phyloP scores from a whole-genome alignment of 805 yeast genomes.

The Hanseniaspora valbyensis region DNA sequence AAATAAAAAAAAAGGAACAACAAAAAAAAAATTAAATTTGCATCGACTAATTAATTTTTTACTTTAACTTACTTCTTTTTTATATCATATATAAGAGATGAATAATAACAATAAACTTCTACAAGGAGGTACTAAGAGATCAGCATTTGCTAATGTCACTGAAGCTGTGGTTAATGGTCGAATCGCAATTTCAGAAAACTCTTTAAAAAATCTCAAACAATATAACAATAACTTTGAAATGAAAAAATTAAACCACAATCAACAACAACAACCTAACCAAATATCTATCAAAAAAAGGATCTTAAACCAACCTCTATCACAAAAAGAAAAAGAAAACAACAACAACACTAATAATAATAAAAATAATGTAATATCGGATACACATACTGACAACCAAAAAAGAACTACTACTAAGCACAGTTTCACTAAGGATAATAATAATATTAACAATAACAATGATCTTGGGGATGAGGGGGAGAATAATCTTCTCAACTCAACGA shows the following conservation, averaged over 20 bases:
- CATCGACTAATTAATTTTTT: too few species aligned
- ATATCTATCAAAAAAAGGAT: background rate
- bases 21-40: too few species aligned
- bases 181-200: conserved; percentile 1
- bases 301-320: background rate
- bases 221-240: background rate
- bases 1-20: too few species aligned
- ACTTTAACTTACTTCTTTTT: background rate
- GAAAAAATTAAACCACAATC: background rate
- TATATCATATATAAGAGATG: background rate
- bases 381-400: too few species aligned
- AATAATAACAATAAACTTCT: background rate
- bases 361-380: too few species aligned
- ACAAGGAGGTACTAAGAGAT: conserved; percentile 16
- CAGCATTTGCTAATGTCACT: conserved; percentile 30
- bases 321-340: background rate
- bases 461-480: background rate
- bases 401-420: background rate
- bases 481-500: background rate
- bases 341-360: background rate
- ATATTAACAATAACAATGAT: background rate
- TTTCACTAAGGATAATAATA: background rate
- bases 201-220: conserved; percentile 6
- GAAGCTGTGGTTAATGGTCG: conserved; percentile 22
- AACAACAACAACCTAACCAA: background rate